Base-by-base conservation (phyloP, 169 alveolate species). In the Babesia caballi region DNA sequence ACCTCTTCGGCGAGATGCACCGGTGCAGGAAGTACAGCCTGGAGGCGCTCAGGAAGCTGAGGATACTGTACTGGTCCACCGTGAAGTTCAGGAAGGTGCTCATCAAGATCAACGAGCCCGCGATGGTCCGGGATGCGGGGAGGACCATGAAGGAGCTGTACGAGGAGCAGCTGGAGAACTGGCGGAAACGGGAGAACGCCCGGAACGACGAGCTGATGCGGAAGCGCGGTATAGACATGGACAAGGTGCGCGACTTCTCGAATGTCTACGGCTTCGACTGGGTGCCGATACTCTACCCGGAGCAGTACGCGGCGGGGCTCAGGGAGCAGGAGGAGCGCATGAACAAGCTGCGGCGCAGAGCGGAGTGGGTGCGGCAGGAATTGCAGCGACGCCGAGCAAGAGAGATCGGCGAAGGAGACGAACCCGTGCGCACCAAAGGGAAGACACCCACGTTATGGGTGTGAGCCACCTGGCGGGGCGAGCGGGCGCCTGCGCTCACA, bases 241-340 rank as follows among this genome's bases (percentile, higher is more conserved):
- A 88, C 49, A 61, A 84, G 54, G 80, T 88, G n/a, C 52, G 88
- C 33, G 93, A 88, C 69, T 88, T 88, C 52, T 81, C 89, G 30
- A 76, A 85, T 40, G 87, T 85, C 1, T 88, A 88, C 56, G 84
- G 91, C 11, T 49, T 67, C 77, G 93, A 88, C 71, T 88, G 93
- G 93, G 32, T 88, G 6, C 93, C 93, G 17, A 75, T 81, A 11
- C 68, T 88, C n/a, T 81, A 84, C 52, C 89, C 88, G 30, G 85
- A 88, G 65, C 68, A 75, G 46, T 88, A 68, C 74, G 85, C 84
- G 44, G 82, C 56, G 25, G 86, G 71, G 21, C 36, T 78, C 23
- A 57, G 68, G 63, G 47, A 12, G n/a, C 75, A 78, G 25, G 66
- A 58, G 50, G 42, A 69, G 46, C 63, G 86, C 30, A 9, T 78